Evolutionary conservation across 2,329 filamentous ascomycete species (phyloP).

Genomic region (Waltergamsia citrina): DNA sequence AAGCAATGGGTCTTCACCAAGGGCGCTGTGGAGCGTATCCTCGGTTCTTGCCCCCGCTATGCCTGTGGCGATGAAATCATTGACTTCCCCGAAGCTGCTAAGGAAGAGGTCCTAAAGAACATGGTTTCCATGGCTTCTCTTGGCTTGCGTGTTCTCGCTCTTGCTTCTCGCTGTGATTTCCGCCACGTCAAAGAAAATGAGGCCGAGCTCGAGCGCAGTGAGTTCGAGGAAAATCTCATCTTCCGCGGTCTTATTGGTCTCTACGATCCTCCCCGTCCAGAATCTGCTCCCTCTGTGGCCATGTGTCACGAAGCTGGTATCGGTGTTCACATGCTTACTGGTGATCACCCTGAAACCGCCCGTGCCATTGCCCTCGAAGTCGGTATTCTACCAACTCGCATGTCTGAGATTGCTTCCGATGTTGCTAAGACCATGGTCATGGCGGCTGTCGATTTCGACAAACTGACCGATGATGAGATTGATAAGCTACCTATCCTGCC

Average conservation of each 20-base stretch:
- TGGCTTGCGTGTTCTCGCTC: slow-evolving; percentile 59
- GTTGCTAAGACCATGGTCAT: slow-evolving; percentile 54
- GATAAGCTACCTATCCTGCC: slow-evolving; percentile 52
- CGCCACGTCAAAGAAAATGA: slow-evolving; percentile 22
- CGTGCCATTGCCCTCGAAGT: slow-evolving; percentile 55
- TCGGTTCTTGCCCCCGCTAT: slow-evolving; percentile 50
- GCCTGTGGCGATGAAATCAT: slow-evolving; percentile 27
- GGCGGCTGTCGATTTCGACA: slow-evolving; percentile 59
- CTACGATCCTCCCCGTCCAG: slow-evolving; percentile 63
- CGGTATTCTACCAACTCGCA: slow-evolving; percentile 46
- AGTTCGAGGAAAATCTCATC: slow-evolving; percentile 49
- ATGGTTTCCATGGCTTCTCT: slow-evolving; percentile 60
- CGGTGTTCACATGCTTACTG: slow-evolving; percentile 61
- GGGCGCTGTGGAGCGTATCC: slow-evolving; percentile 58
- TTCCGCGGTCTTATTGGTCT: slow-evolving; percentile 63
- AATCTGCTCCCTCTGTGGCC: slow-evolving; percentile 50
- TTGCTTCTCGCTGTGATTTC: slow-evolving; percentile 31
- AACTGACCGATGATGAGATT: slow-evolving; percentile 51
- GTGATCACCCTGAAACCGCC: slow-evolving; percentile 57
- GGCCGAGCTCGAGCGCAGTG: slow-evolving; percentile 47
- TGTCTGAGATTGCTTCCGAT: slow-evolving; percentile 40
- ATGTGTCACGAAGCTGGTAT: slow-evolving; percentile 53
- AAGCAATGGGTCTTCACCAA: slow-evolving; percentile 42
- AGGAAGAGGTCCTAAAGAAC: slow-evolving; percentile 50
- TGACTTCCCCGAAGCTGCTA: slow-evolving; percentile 41